phyloP scores from a whole-genome alignment of 73 alveolate species.

The Tetrahymena thermophila region DNA sequence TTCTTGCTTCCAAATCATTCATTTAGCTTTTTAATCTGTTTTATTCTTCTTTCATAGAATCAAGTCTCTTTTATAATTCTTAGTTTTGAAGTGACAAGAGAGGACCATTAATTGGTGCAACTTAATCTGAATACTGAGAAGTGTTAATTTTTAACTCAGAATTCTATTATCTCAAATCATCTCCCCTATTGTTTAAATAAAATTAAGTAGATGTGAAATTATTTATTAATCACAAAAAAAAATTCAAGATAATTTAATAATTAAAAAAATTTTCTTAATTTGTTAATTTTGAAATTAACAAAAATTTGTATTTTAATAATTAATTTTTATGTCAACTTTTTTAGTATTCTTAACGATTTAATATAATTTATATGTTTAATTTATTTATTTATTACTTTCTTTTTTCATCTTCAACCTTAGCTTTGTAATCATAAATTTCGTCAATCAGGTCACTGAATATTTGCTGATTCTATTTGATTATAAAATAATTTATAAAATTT shows the following conservation, averaged over 20 bases:
- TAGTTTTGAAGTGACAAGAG: neutral
- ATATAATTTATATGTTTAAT: neutral
- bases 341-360: neutral
- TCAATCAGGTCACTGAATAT: neutral
- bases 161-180: neutral
- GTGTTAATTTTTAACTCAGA: neutral
- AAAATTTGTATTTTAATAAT: neutral
- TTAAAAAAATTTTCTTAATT: neutral
- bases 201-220: neutral
- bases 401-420: neutral
- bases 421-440: neutral
- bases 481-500: neutral
- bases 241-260: neutral
- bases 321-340: neutral
- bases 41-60: neutral
- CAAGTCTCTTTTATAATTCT: neutral
- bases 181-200: neutral
- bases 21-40: neutral
- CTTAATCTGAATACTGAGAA: neutral
- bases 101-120: neutral
- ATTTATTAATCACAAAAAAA: neutral
- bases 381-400: neutral
- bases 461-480: neutral
- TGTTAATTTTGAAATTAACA: neutral
- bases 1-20: neutral